phyloP scores from a whole-genome alignment of 371 early-diverging fungal species.

The Mucor piriformis region DNA sequence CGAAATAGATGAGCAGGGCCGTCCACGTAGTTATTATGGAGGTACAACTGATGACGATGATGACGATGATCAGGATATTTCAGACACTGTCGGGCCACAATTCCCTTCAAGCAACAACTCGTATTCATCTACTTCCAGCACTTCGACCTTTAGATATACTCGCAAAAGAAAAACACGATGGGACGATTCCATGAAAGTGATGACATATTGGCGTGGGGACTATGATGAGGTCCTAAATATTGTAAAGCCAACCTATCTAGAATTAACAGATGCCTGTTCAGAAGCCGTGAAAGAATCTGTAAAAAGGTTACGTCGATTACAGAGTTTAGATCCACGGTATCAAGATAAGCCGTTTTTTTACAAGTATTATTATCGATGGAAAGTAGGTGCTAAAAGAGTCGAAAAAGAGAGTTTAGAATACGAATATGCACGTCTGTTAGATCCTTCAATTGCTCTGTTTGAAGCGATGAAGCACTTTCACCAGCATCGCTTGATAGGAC shows the following conservation, averaged over 20 bases:
- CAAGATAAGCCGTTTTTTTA: constrained; percentile 38
- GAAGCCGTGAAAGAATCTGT: constrained; percentile 34
- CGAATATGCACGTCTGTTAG: constrained; percentile 19
- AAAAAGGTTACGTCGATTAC: constrained; percentile 34
- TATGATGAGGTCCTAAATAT: constrained; percentile 28
- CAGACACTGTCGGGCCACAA: neutral
- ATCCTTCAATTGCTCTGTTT: constrained; percentile 35
- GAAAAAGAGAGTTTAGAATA: constrained; percentile 4
- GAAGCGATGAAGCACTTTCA: constrained; percentile 42
- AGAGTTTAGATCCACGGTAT: constrained; percentile 38
- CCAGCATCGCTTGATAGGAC: constrained; percentile 32
- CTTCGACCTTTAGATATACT: neutral
- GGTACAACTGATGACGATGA: constrained; percentile 26
- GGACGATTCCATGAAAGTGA: constrained; percentile 29
- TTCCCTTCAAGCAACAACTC: neutral
- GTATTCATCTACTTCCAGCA: neutral
- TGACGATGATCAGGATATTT: constrained; percentile 6
- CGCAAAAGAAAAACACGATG: constrained; percentile 12
- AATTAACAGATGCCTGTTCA: constrained; percentile 41
- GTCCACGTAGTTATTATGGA: constrained; percentile 32
- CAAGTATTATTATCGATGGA: constrained; percentile 28
- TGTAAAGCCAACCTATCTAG: constrained; percentile 33
- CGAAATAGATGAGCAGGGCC: neutral
- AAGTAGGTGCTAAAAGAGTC: constrained; percentile 8
- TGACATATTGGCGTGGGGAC: constrained; percentile 31